These are phyloP conservation scores for Exophiala xenobiotica DNA, from an alignment of 2,329 filamentous ascomycete genomes.

Conservation along the genomic window DNA sequence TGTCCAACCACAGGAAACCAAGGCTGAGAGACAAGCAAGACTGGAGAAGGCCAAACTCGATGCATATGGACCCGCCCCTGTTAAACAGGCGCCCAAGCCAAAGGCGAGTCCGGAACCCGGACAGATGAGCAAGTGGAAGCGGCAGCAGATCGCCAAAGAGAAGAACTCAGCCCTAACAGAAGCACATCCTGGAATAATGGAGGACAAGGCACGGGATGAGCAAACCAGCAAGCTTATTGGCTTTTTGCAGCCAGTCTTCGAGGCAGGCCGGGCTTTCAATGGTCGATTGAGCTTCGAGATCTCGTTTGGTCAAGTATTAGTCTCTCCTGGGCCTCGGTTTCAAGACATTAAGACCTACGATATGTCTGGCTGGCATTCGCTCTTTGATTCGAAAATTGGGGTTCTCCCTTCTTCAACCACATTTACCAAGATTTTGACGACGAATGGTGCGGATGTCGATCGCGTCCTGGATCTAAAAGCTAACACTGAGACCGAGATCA, in stretches of 20 bases:
- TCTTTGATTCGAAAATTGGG: conserved; percentile 33
- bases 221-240: conserved; percentile 33
- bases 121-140: conserved; percentile 22
- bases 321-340: conserved; percentile 27
- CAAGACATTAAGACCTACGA: conserved; percentile 14
- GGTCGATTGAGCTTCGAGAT: conserved; percentile 39
- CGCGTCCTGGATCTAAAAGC: conserved; percentile 38
- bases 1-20: conserved; percentile 17
- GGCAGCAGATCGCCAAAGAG: conserved; percentile 13
- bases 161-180: conserved; percentile 16
- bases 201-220: conserved; percentile 4
- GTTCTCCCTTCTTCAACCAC: conserved; percentile 28
- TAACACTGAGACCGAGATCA: conserved; percentile 13
- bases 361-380: conserved; percentile 33
- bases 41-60: conserved; percentile 13
- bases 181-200: conserved; percentile 12
- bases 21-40: conserved; percentile 14
- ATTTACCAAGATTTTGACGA: conserved; percentile 41
- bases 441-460: conserved; percentile 42
- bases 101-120: neutral
- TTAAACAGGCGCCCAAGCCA: conserved; percentile 1
- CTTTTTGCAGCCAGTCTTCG: conserved; percentile 35
- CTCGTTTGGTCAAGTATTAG: conserved; percentile 39
- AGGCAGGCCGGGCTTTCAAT: conserved; percentile 36
- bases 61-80: conserved; percentile 14